Percentiles rank a stretch among this genome's conserved stretches.
Conservation (phyloP, 139 green algal species). For the Coccomyxa sp. region DNA sequence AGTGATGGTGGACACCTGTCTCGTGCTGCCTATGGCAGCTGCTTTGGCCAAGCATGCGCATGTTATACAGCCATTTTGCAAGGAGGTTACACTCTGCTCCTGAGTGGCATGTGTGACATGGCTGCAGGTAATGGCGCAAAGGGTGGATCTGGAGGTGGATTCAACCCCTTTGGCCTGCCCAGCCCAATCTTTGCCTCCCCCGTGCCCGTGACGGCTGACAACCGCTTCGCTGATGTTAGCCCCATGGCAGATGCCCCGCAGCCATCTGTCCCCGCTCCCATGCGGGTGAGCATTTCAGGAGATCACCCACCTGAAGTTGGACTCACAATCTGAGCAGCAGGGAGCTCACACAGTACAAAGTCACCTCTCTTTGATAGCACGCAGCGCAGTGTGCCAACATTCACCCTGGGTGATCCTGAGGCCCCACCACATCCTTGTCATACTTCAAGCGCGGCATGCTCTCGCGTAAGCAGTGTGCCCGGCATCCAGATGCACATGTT, state of each 20-base stretch:
- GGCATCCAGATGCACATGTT: no score
- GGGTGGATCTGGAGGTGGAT: neutral
- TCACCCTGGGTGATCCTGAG: no score
- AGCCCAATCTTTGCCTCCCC: neutral
- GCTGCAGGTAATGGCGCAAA: neutral
- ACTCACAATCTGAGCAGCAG: no score
- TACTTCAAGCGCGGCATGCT: no score
- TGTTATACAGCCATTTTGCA: neutral
- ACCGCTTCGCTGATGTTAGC: slow-evolving; percentile 2
- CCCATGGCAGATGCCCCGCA: neutral
- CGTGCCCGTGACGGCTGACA: neutral
- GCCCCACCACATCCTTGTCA: no score
- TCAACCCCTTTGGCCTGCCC: slow-evolving; percentile 4
- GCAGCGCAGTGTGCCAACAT: no score
- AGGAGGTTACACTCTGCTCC: neutral
- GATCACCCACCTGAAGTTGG: no score
- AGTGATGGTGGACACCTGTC: no score
- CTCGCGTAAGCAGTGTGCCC: no score
- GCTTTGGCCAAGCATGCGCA: neutral
- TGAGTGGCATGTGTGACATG: neutral
- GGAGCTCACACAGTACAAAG: no score
- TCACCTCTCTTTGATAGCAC: no score
- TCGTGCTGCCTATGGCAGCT: no score
- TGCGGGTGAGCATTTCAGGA: neutral
- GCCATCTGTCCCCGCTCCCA: neutral